Evolutionary conservation across 139 green algal species (phyloP), one percentile per base, ranked within the genome.

Genomic region (Chlamydomonas schloesseri): DNA sequence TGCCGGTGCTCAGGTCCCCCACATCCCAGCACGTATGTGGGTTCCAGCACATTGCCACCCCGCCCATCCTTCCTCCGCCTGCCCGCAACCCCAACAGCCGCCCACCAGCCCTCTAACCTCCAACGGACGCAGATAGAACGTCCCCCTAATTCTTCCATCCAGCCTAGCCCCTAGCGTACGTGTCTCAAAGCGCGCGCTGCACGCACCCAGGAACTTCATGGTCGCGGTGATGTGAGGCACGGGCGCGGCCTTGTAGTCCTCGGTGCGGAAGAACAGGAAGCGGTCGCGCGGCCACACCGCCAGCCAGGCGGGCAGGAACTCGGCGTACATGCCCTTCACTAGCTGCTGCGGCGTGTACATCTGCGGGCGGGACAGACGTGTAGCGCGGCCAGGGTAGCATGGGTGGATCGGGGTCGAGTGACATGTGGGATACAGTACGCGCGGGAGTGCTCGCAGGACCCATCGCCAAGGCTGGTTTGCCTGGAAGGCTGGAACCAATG

Each of bases 261-360:
- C 92, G 37, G 84, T 92, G 46, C 92, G 84, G 37, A 95, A 64
- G 37, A 95, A 58, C 55, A 95, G 81, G 64, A 95, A 67, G 65
- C 88, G 90, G 6, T 89, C n/a, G 8, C 90, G 81, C 0, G 90
- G 90, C 57, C 76, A 95, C 62, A 88, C 76, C 0, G 74, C 50
- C 46, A 94, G 79, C 92, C 92, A 94, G 33, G 84, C 81, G 37
- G 90, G 84, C 78, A 91, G 57, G 87, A 91, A 94, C 21, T 78
- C 78, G 0, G 69, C 60, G 64, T 94, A 94, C 88, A 94, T 89
- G 65, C 91, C 91, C 74, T 94, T 94, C 0, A 94, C 77, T 29
- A 94, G 89, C 83, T 94, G 91, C 84, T 94, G 91, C 18, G 88
- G 90, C 24, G 62, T 64, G 78, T 89, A 93, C 3, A 64, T 18